Evolutionary conservation across 371 early-diverging fungal genomes (phyloP), one percentile per base, ranked within the genome.

Genomic region (Apophysomyces ossiformis): DNA sequence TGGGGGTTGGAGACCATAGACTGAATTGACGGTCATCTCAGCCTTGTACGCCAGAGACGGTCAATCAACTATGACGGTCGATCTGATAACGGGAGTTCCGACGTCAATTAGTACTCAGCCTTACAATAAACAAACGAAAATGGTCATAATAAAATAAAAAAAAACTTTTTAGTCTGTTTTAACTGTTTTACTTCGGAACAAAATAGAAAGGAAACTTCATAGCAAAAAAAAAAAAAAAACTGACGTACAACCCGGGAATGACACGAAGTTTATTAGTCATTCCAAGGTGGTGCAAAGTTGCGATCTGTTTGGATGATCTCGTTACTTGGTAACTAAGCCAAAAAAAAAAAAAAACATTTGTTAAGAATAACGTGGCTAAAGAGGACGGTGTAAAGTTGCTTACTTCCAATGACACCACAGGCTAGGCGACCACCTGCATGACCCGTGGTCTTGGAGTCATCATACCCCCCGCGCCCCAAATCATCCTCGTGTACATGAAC

Each of bases 381-480:
- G 32, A 26, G 32, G 32, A 26, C 32, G 21, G 1, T 21, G 1
- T 21, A 21, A 21, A 21, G 21, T 21, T 1, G 32, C 50, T 21
- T 43, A 61, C 46, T 32, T 61, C 95, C 94, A 80, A 95, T 94
- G 73, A 95, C 93, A 81, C 95, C 96, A 82, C 96, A 96, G 57
- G 92, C 93, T 65, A 85, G 79, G 65, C 95, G 90, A 57, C 78
- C 90, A 62, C 95, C 96, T 75, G 95, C 92, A 69, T 96, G 93
- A 46, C 95, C 95, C 43, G 94, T 95, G 60, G 87, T 82, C 69
- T 81, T 77, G 64, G 92, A 92, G 35, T 88, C 82, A 68, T 92
- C 91, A 74, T 92, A 87, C 41, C 83, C 86, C 66, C 91, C 92
- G 71, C 79, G 77, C 73, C 95, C 95, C 68, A 93, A 88, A 75